Conservation (phyloP, 2,329 filamentous ascomycete genomes). For the Furcasterigmium furcatum region DNA sequence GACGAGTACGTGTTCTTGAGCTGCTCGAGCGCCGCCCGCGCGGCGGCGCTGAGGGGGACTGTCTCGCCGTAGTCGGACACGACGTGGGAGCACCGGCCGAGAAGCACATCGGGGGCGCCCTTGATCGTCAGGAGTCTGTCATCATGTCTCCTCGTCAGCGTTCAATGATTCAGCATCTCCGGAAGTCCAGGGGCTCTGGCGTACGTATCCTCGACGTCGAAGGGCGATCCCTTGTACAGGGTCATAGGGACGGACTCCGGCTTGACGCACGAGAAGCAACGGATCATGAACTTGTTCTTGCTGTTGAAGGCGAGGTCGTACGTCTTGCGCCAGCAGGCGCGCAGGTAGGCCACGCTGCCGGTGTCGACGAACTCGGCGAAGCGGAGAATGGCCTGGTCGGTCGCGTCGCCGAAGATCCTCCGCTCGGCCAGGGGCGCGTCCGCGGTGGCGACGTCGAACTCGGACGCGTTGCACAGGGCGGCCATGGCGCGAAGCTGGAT, state of each 20-base stretch:
- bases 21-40: constrained; percentile 45
- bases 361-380: constrained; percentile 64
- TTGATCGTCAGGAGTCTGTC: constrained; percentile 64
- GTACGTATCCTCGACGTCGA: too few species aligned
- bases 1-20: constrained; percentile 68
- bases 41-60: too few species aligned
- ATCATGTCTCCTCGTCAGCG: constrained; percentile 15
- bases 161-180: too few species aligned
- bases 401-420: constrained; percentile 71
- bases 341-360: constrained; percentile 57
- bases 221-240: too few species aligned
- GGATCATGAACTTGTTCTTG: constrained; percentile 82
- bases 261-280: constrained; percentile 40
- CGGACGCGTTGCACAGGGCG: constrained; percentile 70
- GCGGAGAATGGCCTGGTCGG: constrained; percentile 70
- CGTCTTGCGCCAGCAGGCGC: constrained; percentile 60
- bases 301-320: constrained; percentile 75
- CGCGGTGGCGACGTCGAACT: constrained; percentile 66
- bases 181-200: too few species aligned
- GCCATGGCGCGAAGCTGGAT: constrained; percentile 58
- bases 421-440: constrained; percentile 57
- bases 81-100: too few species aligned
- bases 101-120: constrained; percentile 72
- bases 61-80: too few species aligned
- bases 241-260: constrained; percentile 10